Evolutionary conservation across 768 basidiomycete genomes (phyloP).

Genomic region (Pluteus cervinus): DNA sequence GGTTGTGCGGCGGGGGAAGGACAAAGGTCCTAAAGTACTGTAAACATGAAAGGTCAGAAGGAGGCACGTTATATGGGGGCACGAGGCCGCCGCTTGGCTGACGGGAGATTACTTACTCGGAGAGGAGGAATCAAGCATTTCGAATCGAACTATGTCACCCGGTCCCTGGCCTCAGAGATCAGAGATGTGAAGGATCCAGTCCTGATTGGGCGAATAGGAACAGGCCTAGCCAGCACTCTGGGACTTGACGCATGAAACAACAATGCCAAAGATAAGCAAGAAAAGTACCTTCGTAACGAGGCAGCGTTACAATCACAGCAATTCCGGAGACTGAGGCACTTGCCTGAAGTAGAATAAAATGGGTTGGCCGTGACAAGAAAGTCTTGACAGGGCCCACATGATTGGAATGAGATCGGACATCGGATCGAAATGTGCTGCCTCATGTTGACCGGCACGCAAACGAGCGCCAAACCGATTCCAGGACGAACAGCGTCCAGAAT

Average conservation of each 20-base stretch:
- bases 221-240: background rate
- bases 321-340: no score
- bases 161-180: slow-evolving; percentile 22
- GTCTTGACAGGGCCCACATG: slow-evolving; percentile 15
- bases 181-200: slow-evolving; percentile 7
- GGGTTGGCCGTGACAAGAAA: no score
- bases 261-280: no score
- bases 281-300: no score
- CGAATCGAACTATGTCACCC: slow-evolving; percentile 28
- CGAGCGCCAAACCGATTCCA: no score
- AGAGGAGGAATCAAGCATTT: slow-evolving; percentile 21
- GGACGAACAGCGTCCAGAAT: no score
- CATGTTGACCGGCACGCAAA: no score
- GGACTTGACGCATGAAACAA: slow-evolving; percentile 4
- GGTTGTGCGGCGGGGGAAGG: no score
- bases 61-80: slow-evolving; percentile 32
- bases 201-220: no score
- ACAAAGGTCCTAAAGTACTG: slow-evolving; percentile 29
- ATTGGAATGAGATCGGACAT: slow-evolving; percentile 16
- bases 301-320: no score
- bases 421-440: slow-evolving; percentile 26
- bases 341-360: no score
- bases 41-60: slow-evolving; percentile 21
- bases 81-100: slow-evolving; percentile 38
- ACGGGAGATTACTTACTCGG: slow-evolving; percentile 23